Evolutionary conservation across 306 rosid genomes (phyloP).

Genomic region (Biancaea sappan): DNA sequence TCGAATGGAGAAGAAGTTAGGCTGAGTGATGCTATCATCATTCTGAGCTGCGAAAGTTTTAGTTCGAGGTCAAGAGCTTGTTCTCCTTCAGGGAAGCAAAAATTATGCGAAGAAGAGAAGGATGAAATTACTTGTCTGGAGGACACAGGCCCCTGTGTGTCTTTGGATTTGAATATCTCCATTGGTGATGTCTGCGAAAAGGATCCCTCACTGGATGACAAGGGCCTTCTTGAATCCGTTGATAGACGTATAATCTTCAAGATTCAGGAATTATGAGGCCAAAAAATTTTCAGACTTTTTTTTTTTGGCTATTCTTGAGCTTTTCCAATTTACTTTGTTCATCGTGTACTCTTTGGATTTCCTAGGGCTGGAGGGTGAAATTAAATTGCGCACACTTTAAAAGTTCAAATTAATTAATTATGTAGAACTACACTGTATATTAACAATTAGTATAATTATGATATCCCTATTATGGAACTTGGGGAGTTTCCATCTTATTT

Average conservation of each 20-base stretch:
- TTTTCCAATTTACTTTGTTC: constrained; percentile 39
- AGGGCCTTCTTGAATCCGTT: constrained; percentile 84
- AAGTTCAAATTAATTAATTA: constrained; percentile 28
- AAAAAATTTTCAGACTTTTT: background rate
- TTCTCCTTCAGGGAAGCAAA: constrained; percentile 66
- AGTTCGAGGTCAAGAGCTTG: constrained; percentile 86
- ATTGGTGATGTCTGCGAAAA: constrained; percentile 49
- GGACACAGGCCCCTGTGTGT: constrained; percentile 57
- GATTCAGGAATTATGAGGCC: constrained; percentile 58
- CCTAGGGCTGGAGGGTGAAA: constrained; percentile 35
- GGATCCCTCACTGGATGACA: constrained; percentile 61
- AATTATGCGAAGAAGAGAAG: constrained; percentile 32
- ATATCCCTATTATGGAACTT: constrained; percentile 15
- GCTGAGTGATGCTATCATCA: constrained; percentile 74
- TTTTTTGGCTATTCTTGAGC: background rate
- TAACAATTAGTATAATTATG: constrained; percentile 26
- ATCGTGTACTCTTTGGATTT: constrained; percentile 43
- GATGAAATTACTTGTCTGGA: constrained; percentile 25
- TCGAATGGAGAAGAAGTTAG: constrained; percentile 67
- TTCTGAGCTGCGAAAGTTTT: constrained; percentile 79
- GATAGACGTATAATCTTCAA: constrained; percentile 80
- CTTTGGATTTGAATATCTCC: constrained; percentile 88
- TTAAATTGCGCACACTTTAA: constrained; percentile 18
- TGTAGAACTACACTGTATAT: constrained; percentile 55
- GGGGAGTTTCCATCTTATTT: background rate